Evolutionary conservation across 208 protist genomes (phyloP).

Genomic region (Trypanosoma congolense): DNA sequence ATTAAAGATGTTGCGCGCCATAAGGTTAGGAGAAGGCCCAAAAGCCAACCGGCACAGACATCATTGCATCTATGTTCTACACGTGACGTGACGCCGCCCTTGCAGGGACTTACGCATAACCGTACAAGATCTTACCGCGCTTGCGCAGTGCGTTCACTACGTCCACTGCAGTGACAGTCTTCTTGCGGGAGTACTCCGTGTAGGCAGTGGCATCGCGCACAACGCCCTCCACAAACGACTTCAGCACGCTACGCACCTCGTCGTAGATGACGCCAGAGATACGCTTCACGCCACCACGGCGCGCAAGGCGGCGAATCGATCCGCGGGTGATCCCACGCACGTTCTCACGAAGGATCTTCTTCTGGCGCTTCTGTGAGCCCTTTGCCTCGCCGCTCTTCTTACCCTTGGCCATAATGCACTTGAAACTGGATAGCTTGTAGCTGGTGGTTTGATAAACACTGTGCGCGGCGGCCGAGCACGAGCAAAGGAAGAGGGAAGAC

Average conservation of each 20-base stretch:
- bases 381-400: neutral
- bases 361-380: neutral
- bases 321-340: neutral
- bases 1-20: no score
- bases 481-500: neutral
- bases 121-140: neutral
- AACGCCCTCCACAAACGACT: neutral
- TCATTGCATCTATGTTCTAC: no score
- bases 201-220: neutral
- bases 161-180: neutral
- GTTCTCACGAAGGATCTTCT: neutral
- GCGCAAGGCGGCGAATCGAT: neutral
- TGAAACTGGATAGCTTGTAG: neutral
- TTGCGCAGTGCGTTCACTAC: neutral
- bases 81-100: no score
- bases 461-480: neutral
- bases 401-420: neutral
- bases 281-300: neutral
- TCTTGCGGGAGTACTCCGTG: neutral
- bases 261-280: conserved; percentile 1
- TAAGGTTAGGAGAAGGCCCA: no score
- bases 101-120: neutral
- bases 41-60: no score
- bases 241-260: neutral
- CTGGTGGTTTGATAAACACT: neutral